phyloP scores from a whole-genome alignment of 352 stramenopile species.

The Phytophthora uliginosa region DNA sequence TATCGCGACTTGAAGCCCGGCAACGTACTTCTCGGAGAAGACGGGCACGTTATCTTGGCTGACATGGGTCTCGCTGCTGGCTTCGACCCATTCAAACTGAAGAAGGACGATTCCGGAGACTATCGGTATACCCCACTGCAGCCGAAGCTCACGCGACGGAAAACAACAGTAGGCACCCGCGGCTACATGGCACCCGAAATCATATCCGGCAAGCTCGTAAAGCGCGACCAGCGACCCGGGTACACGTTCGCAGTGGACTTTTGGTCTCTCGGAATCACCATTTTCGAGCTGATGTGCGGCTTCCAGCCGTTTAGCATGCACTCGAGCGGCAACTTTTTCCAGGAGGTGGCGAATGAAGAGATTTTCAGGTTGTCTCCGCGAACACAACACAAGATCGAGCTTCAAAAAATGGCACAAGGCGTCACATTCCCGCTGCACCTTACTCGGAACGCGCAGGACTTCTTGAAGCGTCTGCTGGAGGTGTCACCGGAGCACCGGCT shows the following conservation, averaged over 20 bases:
- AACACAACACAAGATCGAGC: conserved; percentile 83
- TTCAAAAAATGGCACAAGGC: conserved; percentile 84
- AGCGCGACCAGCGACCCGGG: conserved; percentile 78
- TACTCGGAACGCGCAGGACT: conserved; percentile 74
- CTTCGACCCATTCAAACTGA: conserved; percentile 64
- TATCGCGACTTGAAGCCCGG: conserved; percentile 92
- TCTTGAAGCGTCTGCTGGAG: conserved; percentile 87
- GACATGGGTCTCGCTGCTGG: conserved; percentile 90
- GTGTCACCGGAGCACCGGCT: conserved; percentile 79
- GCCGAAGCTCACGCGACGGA: conserved; percentile 71
- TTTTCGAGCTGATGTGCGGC: conserved; percentile 92
- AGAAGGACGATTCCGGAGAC: conserved; percentile 55
- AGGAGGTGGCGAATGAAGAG: conserved; percentile 84
- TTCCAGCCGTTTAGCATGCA: conserved; percentile 87
- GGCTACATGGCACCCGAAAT: conserved; percentile 95
- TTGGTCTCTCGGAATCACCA: conserved; percentile 87
- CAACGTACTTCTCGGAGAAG: conserved; percentile 90
- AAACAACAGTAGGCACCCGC: conserved; percentile 89
- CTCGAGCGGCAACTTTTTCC: conserved; percentile 78
- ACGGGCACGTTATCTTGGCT: conserved; percentile 91
- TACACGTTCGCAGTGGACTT: conserved; percentile 86
- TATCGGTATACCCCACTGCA: conserved; percentile 64
- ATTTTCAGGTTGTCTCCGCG: conserved; percentile 77
- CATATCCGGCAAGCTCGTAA: conserved; percentile 88
- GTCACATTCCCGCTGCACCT: conserved; percentile 72